These are phyloP conservation scores for Fusarium sarcochroum DNA, from an alignment of 2,329 filamentous ascomycete genomes.

Conservation along the genomic window DNA sequence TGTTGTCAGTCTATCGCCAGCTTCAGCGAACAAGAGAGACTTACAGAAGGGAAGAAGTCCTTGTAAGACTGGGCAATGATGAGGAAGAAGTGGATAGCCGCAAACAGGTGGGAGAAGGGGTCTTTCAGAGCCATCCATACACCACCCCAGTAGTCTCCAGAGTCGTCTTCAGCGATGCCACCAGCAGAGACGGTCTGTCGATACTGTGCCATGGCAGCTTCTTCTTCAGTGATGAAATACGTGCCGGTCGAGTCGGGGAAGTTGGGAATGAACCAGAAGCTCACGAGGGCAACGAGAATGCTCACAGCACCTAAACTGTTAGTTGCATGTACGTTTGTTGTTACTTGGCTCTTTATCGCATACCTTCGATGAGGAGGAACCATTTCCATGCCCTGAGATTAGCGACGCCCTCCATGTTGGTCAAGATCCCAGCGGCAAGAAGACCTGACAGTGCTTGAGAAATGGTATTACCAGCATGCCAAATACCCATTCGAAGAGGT, in stretches of 20 bases:
- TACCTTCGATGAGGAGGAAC: slow-evolving; percentile 58
- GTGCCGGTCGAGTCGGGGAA: slow-evolving; percentile 52
- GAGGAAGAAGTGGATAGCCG: slow-evolving; percentile 58
- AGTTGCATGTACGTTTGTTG: accelerated
- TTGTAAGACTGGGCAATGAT: slow-evolving; percentile 60
- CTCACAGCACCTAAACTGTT: slow-evolving; percentile 45
- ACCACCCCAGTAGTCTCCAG: slow-evolving; percentile 57
- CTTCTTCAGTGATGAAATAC: slow-evolving; percentile 55
- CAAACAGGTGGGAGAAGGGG: slow-evolving; percentile 57
- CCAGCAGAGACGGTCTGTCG: slow-evolving; percentile 55
- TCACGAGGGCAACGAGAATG: slow-evolving; percentile 50
- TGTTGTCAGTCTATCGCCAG: background rate
- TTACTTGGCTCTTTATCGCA: too few species aligned
- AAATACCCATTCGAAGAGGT: slow-evolving; percentile 60
- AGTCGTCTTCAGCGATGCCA: slow-evolving; percentile 54
- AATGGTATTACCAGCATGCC: slow-evolving; percentile 62
- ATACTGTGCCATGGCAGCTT: slow-evolving; percentile 56
- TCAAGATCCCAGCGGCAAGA: slow-evolving; percentile 59
- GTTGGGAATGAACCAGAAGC: slow-evolving; percentile 56
- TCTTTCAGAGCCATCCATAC: slow-evolving; percentile 53
- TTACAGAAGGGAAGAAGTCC: slow-evolving; percentile 59
- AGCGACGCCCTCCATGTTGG: slow-evolving; percentile 58
- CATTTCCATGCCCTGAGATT: slow-evolving; percentile 57
- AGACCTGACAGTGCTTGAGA: slow-evolving; percentile 61
- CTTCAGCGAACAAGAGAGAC: background rate